Percentiles rank a stretch among this genome's conserved stretches.
phyloP scores from a whole-genome alignment of 345 rosid genomes.

The Citrus trifoliata region DNA sequence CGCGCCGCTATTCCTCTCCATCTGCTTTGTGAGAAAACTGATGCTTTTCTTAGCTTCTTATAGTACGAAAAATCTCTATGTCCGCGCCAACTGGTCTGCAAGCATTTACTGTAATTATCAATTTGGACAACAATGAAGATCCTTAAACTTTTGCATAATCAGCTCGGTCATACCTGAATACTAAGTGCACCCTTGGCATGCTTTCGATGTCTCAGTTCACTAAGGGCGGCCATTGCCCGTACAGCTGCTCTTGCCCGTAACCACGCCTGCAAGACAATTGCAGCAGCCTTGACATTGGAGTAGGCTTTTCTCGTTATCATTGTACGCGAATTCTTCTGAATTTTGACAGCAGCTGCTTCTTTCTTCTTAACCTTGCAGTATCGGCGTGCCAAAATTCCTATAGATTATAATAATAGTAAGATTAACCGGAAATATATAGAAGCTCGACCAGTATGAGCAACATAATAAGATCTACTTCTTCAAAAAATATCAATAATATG shows the following conservation, averaged over 20 bases:
- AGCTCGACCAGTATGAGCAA: not conserved
- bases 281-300: conserved; percentile 38
- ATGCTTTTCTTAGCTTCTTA: conserved; percentile 40
- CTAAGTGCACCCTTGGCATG: conserved; percentile 40
- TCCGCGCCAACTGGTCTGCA: conserved; percentile 64
- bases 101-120: conserved; percentile 15
- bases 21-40: conserved; percentile 39
- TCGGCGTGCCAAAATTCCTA: conserved; percentile 53
- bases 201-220: conserved; percentile 33
- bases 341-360: conserved; percentile 60
- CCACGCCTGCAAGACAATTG: conserved; percentile 60
- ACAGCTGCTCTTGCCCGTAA: conserved; percentile 53
- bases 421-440: not conserved
- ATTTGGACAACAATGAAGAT: conserved; percentile 9
- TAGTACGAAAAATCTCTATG: conserved; percentile 43
- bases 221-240: conserved; percentile 50
- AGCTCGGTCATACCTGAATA: conserved; percentile 51
- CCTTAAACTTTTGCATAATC: not conserved
- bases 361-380: conserved; percentile 36
- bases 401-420: conserved; percentile 10
- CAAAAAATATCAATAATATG: not conserved
- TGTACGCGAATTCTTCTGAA: conserved; percentile 73
- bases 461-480: not conserved
- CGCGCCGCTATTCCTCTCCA: conserved; percentile 35
- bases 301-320: conserved; percentile 48